A percentile compares a stretch with the other conserved stretches of the same genome.
Evolutionary conservation across 768 basidiomycete species (phyloP).

Genomic region (Chalciporus chontae): DNA sequence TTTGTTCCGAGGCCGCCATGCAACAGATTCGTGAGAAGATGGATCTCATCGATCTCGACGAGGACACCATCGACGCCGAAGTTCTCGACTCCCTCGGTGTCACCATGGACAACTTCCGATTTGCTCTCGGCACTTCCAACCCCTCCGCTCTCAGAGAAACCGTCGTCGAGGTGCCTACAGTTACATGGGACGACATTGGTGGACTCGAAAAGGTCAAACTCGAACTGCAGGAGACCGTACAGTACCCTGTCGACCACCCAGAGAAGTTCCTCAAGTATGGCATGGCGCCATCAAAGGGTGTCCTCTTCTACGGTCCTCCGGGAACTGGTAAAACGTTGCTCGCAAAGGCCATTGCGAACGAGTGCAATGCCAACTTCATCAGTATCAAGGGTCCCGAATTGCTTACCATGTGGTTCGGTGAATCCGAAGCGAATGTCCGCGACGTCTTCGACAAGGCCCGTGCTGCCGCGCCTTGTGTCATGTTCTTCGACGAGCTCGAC

Average conservation of each 20-base stretch:
- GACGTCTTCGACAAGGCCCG: slow-evolving; percentile 99
- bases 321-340: slow-evolving; percentile 99
- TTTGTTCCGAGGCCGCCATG: slow-evolving; percentile 99
- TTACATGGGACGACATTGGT: slow-evolving; percentile 99
- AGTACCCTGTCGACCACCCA: slow-evolving; percentile 99
- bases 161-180: slow-evolving; percentile 97
- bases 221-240: slow-evolving; percentile 98
- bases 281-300: slow-evolving; percentile 99
- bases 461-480: slow-evolving; percentile 97
- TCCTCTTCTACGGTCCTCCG: slow-evolving; percentile 98
- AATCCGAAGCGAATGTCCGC: slow-evolving; percentile 99
- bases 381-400: slow-evolving; percentile 99
- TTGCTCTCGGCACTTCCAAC: slow-evolving; percentile 95
- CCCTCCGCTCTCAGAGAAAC: slow-evolving; percentile 99
- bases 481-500: slow-evolving; percentile 99
- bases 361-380: slow-evolving; percentile 99
- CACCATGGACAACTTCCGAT: slow-evolving; percentile 99
- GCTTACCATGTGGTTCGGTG: slow-evolving; percentile 99
- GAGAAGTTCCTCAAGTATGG: slow-evolving; percentile 99
- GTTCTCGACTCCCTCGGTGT: slow-evolving; percentile 98
- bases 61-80: slow-evolving; percentile 99
- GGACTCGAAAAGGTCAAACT: slow-evolving; percentile 99
- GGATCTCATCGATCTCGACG: slow-evolving; percentile 93
- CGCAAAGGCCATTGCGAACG: slow-evolving; percentile 98
- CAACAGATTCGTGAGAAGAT: slow-evolving; percentile 99